A percentile compares a stretch with the other conserved stretches of the same genome.
These are phyloP conservation scores for Gymnopus androsaceus DNA, from an alignment of 1,284 basidiomycete genomes.

Conservation along the genomic window DNA sequence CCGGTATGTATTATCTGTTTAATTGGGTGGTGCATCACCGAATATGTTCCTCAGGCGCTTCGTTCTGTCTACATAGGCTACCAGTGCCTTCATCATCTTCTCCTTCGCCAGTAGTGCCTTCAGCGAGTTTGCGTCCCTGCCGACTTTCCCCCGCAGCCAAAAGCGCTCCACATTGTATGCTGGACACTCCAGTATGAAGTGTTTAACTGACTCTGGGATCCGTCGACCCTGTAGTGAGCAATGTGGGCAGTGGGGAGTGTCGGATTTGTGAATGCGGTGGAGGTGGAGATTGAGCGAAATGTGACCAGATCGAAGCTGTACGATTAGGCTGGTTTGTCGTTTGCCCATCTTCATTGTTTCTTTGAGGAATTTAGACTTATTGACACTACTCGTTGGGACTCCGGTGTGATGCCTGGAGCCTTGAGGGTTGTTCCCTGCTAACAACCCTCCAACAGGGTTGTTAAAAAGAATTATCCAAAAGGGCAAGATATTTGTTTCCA, in stretches of 20 bases:
- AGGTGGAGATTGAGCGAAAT: background rate
- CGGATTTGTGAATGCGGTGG: background rate
- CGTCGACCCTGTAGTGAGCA: background rate
- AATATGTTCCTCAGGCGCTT: too few species aligned
- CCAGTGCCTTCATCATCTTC: background rate
- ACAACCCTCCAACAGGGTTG: too few species aligned
- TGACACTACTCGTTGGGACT: too few species aligned
- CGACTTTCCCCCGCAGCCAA: background rate
- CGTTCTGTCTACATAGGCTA: background rate
- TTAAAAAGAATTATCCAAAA: too few species aligned
- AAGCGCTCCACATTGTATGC: background rate
- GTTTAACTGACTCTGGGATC: background rate
- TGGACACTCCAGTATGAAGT: background rate
- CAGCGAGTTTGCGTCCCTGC: background rate
- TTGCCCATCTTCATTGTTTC: background rate
- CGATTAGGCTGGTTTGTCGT: background rate
- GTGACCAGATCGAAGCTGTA: background rate
- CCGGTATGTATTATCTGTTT: too few species aligned
- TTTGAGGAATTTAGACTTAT: background rate
- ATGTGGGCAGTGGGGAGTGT: background rate
- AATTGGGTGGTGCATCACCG: too few species aligned
- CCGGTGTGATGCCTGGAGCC: too few species aligned
- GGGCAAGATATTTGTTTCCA: too few species aligned
- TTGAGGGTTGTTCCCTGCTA: too few species aligned
- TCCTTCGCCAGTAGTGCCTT: background rate